phyloP scores from a whole-genome alignment of 2,329 filamentous ascomycete genomes.

The Ascochyta koolunga region DNA sequence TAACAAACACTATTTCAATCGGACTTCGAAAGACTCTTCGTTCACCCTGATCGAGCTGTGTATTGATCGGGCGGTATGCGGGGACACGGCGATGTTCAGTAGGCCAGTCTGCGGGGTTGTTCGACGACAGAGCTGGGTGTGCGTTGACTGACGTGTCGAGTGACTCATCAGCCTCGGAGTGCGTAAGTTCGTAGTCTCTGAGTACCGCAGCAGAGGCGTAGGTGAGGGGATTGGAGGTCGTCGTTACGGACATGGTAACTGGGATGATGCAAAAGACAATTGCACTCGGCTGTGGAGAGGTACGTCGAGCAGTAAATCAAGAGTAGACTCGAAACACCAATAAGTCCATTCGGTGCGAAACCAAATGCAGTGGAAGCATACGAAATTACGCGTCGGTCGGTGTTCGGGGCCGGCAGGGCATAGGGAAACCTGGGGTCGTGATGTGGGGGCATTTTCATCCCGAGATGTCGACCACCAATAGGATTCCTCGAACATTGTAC shows the following conservation, averaged over 20 bases:
- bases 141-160: slow-evolving; percentile 34
- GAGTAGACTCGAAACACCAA: not conserved
- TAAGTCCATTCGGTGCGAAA: no score
- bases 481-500: not conserved
- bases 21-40: slow-evolving; percentile 54
- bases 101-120: slow-evolving; percentile 52
- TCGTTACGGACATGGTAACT: slow-evolving; percentile 53
- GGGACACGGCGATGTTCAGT: slow-evolving; percentile 56
- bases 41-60: slow-evolving; percentile 49
- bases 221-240: slow-evolving; percentile 48
- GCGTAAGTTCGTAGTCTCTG: slow-evolving; percentile 56
- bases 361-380: no score
- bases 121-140: slow-evolving; percentile 37
- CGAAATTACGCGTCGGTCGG: not conserved
- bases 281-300: not conserved
- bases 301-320: not conserved
- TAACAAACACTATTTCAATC: slow-evolving; percentile 56
- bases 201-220: slow-evolving; percentile 48
- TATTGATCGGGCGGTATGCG: slow-evolving; percentile 54
- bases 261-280: not conserved
- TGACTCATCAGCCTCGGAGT: slow-evolving; percentile 39
- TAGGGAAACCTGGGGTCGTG: slow-evolving; percentile 11
- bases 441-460: slow-evolving; percentile 12
- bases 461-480: slow-evolving; percentile 1
- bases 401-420: slow-evolving; percentile 6